Conservation (phyloP, 106 monocot species). For the Dioscorea zingiberensis region DNA sequence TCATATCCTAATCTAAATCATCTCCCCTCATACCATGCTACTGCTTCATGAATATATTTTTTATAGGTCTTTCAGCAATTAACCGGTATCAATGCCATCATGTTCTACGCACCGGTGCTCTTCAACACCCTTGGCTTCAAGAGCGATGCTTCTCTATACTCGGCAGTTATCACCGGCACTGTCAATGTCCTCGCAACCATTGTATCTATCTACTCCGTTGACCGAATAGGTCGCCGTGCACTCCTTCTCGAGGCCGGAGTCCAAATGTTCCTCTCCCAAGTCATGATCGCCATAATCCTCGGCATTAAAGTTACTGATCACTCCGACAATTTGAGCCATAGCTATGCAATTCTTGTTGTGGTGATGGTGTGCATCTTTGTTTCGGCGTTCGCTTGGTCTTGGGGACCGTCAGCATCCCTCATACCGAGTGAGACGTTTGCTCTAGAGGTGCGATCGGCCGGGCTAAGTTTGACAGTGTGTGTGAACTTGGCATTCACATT, state of each 20-base stretch:
- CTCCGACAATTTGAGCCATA: conserved; percentile 21
- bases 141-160: conserved; percentile 69
- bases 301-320: conserved; percentile 54
- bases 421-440: conserved; percentile 78
- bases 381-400: conserved; percentile 70
- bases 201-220: conserved; percentile 67
- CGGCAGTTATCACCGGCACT: conserved; percentile 69
- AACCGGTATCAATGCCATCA: conserved; percentile 66
- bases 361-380: conserved; percentile 62
- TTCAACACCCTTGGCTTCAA: conserved; percentile 76
- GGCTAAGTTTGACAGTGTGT: conserved; percentile 69
- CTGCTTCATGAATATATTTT: too few relatives aligned
- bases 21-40: too few relatives aligned
- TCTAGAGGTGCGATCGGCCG: conserved; percentile 65
- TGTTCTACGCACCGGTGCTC: conserved; percentile 81
- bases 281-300: conserved; percentile 42
- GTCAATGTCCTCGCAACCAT: conserved; percentile 69
- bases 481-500: conserved; percentile 68
- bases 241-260: conserved; percentile 78
- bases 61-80: conserved; percentile 62
- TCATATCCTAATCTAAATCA: too few relatives aligned
- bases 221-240: conserved; percentile 46
- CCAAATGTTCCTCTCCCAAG: conserved; percentile 73
- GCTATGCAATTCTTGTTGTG: conserved; percentile 45
- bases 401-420: conserved; percentile 71